A percentile compares a stretch with the other conserved stretches of the same genome.
Evolutionary conservation across 192 early-diverging fungal genomes (phyloP).

Genomic region (Coemansia sp.): DNA sequence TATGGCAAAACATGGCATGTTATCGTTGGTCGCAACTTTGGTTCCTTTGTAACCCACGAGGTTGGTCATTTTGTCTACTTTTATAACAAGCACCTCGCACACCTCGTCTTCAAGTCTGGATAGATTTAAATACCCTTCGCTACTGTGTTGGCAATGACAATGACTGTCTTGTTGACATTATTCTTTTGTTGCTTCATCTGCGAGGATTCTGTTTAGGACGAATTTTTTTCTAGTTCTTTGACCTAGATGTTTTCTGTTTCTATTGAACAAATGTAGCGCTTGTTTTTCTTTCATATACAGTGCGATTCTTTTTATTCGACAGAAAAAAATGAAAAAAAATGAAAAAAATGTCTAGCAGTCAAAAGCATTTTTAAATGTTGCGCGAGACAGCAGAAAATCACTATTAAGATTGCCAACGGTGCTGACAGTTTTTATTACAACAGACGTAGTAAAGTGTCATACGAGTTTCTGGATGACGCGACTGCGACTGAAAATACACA

Average conservation of each 20-base stretch:
- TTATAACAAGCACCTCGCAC: slow-evolving; percentile 91
- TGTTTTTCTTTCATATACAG: neutral
- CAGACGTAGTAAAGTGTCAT: slow-evolving; percentile 84
- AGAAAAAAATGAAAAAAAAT: neutral
- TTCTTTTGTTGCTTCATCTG: neutral
- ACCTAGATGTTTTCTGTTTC: neutral
- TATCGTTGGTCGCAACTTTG: slow-evolving; percentile 98
- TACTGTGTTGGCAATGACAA: neutral
- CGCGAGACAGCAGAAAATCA: neutral
- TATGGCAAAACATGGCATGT: slow-evolving; percentile 98
- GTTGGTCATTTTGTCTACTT: slow-evolving; percentile 98
- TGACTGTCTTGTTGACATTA: neutral
- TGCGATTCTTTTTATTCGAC: slow-evolving; percentile 7
- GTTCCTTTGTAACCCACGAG: slow-evolving; percentile 96
- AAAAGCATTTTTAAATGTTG: neutral
- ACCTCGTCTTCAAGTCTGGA: slow-evolving; percentile 91
- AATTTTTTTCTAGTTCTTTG: neutral
- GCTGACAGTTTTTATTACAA: slow-evolving; percentile 62
- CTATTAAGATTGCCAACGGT: slow-evolving; percentile 64
- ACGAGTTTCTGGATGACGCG: slow-evolving; percentile 65
- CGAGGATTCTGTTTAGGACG: neutral
- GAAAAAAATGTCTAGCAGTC: neutral
- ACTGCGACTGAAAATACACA: slow-evolving; percentile 78
- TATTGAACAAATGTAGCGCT: neutral
- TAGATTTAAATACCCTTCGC: slow-evolving; percentile 11